Evolutionary conservation across 2,329 filamentous ascomycete genomes (phyloP), one percentile per base, ranked within the genome.

Genomic region (Diaporthe sp.): DNA sequence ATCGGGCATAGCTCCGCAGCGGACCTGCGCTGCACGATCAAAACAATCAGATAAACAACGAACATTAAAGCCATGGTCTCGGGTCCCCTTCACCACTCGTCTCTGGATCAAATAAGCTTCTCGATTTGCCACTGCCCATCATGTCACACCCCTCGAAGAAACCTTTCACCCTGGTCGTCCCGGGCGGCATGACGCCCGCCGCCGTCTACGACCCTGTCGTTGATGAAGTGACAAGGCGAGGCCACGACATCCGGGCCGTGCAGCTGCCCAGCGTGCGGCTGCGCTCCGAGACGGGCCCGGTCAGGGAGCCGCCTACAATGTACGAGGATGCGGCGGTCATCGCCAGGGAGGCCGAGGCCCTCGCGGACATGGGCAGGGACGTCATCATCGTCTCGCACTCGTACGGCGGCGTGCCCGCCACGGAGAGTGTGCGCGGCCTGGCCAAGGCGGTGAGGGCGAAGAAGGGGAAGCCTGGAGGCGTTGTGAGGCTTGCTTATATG

Each of bases 281-380:
- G 12, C 37, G 25, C 37, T 25, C 58, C 6, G 58, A 74, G 68
- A 12, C 74, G 51, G n/a, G 19, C 0, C 61, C 37, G 3, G 39
- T 31, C 39, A 28, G 59, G 59, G n/a, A 62, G 15, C 59, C 74
- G 4, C 74, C 79, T 4, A 78, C 76, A 4, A 81, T 81, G 59
- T 80, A 82, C 59, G 81, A 82, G 4, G 82, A 86, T 67, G 79
- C 83, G 9, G 79, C 79, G 0, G 77, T 79, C 6, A 80, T 85
- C 6, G 79, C 78, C 1, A 58, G 79, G 1, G 73, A 81, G 0
- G 76, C 86, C 17, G 76, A 81, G 22, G 62, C 79, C 22, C 81
- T 85, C 2, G 82, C 85, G 3, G 82, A 84, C 10, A 69, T 67
- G 0, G 73, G 75, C 46, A 71, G 59, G 28, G 70, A 77, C n/a